phyloP scores from a whole-genome alignment of 768 basidiomycete genomes.

The Pleurotus sapidus region DNA sequence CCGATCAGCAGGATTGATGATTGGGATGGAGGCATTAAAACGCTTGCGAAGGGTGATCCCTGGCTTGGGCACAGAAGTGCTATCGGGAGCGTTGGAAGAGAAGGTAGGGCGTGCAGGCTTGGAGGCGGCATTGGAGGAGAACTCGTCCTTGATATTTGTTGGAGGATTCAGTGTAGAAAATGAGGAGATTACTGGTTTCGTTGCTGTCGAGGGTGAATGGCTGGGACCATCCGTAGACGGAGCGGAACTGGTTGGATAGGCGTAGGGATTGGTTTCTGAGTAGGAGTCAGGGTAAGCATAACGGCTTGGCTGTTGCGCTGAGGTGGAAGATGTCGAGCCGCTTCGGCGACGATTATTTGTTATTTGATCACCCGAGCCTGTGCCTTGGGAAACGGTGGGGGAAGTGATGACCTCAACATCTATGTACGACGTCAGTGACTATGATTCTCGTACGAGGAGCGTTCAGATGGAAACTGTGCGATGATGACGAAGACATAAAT shows the following conservation, averaged over 20 bases:
- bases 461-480: not conserved
- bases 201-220: not conserved
- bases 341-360: not conserved
- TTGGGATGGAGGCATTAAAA: slow-evolving; percentile 20
- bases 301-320: slow-evolving; percentile 1
- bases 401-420: slow-evolving; percentile 3
- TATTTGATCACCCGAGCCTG: not conserved
- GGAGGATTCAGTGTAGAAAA: not conserved
- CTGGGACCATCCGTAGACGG: not conserved
- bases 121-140: not conserved
- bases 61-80: not conserved
- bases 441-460: not conserved
- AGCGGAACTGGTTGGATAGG: not conserved
- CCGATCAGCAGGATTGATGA: slow-evolving; percentile 19
- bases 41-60: not conserved
- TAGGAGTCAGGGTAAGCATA: slow-evolving; percentile 6
- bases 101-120: not conserved
- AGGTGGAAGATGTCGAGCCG: slow-evolving; percentile 3
- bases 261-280: slow-evolving; percentile 5
- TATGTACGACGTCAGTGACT: not conserved
- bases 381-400: not conserved
- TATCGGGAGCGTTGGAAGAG: not conserved
- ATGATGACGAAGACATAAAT: not conserved
- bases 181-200: not conserved
- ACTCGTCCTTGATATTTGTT: not conserved